Evolutionary conservation across 306 rosid species (phyloP), one percentile per base, ranked within the genome.

Genomic region (Arachis hypogaea): DNA sequence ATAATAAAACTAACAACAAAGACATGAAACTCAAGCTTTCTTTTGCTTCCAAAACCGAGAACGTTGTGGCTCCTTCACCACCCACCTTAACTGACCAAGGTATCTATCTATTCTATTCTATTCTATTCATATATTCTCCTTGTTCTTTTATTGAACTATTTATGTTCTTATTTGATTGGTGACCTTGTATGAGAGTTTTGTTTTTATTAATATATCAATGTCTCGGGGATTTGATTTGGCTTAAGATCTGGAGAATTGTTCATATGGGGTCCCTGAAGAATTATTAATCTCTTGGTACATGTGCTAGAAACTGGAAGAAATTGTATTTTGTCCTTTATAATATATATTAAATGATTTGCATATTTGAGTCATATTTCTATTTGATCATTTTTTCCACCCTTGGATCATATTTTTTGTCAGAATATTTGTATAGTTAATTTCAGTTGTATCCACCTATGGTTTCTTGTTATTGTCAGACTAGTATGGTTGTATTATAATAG

Each of bases 11-110:
- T 6, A 87, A 84, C 65, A 22, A 22, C 28, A 71, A 86, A 22
- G 88, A 85, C 76, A 76, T 84, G 93, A 89, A 86, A 64, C 76
- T 88, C 63, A 74, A 82, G 18, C 36, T 78, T 60, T 79, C 95
- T 2, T 76, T 83, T 58, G 85, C 83, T 69, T 86, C 96, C 55
- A 87, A 84, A 81, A 75, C 83, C 40, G 84, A 80, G 58, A 85
- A 79, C 14, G 80, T 85, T 38, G 83, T 54, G 61, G 82, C 88
- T 76, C 93, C 83, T 9, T 83, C 89, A 0, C 90, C 97, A 7
- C 92, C 97, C 49, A 46, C 67, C 58, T 69, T 80, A 61, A 62
- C 67, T 2, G 85, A 79, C 71, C 60, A 69, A 0, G 96, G 95
- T 90, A 84, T 55, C 30, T n/a, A 52, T 11, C 59, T 33, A 33